Base-by-base conservation (phyloP, 192 early-diverging fungal species). In the Coemansia erecta region DNA sequence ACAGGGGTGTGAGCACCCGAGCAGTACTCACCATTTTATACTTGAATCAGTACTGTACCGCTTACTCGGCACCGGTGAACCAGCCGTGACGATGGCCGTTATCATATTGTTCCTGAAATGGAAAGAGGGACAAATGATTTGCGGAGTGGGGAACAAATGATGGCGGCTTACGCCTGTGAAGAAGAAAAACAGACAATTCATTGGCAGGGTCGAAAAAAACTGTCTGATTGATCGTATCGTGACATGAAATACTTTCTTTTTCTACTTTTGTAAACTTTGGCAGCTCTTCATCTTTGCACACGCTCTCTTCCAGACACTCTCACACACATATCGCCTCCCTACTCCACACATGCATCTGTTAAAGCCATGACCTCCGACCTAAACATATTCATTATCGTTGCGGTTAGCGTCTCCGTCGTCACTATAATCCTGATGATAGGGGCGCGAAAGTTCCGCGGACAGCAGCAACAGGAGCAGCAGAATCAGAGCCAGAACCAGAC, bases 331-430 rank as follows among this genome's bases (percentile, higher is more conserved):
- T 22, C 28, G 13, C 1, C n/a, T 24, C 3, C 5, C 26, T 53
- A 18, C 17, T 19, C 4, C 52, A 39, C 19, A 39, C 8, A 45
- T 45, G n/a, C 35, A 53, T 15, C 9, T 18, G 23, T 13, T 52
- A 33, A n/a, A 21, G n/a, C n/a, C 14, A 63, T 68, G 66, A 62
- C 47, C 40, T 64, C 58, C 33, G 61, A 74, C 19, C 26, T 67
- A 7, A 68, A 54, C 24, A 10, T 74, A 21, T 69, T 75, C 39
- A 68, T 69, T 14, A 35, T 58, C 8, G 58, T 75, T 6, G 62
- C 72, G 3, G 45, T 66, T 6, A 59, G 58, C 24, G 66, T 64
- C 8, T 40, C 61, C 11, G 56, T 44, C 15, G 26, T 73, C 10
- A 52, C 61, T 1, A 56, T 68, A 13, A 50, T 37, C 4, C 23